These are phyloP conservation scores for Hypholoma fasciculare DNA, from an alignment of 768 basidiomycete species.

Conservation along the genomic window DNA sequence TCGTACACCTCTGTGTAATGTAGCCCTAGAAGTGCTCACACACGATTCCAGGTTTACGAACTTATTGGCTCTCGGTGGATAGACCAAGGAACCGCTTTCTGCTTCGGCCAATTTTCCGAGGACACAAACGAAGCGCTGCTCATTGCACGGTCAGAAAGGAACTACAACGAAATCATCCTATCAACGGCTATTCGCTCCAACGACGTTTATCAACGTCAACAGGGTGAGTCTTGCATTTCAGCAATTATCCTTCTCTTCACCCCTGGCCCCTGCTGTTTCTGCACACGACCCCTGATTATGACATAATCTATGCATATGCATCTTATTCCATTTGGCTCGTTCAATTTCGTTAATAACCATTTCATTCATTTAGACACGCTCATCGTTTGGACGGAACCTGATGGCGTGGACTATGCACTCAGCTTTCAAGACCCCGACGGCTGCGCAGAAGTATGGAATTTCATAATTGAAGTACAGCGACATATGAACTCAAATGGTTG, in stretches of 20 bases:
- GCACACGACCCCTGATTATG: constrained; percentile 20
- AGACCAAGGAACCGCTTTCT: constrained; percentile 96
- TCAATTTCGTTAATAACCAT: constrained; percentile 9
- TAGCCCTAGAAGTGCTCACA: constrained; percentile 14
- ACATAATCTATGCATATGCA: background rate
- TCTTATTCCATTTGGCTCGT: constrained; percentile 6
- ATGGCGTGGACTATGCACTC: constrained; percentile 91
- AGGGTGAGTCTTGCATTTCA: constrained; percentile 52
- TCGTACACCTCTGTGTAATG: background rate
- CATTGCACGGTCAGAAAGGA: constrained; percentile 79
- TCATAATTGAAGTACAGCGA: constrained; percentile 88
- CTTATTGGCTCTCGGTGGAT: constrained; percentile 90
- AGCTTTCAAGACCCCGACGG: constrained; percentile 97
- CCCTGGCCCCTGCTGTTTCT: constrained; percentile 1
- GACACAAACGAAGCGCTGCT: constrained; percentile 77
- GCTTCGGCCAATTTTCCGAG: constrained; percentile 84
- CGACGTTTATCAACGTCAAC: constrained; percentile 86
- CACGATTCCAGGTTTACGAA: constrained; percentile 78
- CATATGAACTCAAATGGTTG: constrained; percentile 71
- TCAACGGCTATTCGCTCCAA: constrained; percentile 78
- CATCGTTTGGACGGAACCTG: constrained; percentile 98
- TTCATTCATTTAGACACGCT: constrained; percentile 70
- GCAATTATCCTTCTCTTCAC: background rate
- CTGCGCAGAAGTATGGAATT: constrained; percentile 96
- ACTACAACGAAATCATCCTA: constrained; percentile 71